Percentiles rank a stretch among this genome's conserved stretches.
Conservation (phyloP, 495 filamentous ascomycete genomes). For the Aspergillus conjunctus region DNA sequence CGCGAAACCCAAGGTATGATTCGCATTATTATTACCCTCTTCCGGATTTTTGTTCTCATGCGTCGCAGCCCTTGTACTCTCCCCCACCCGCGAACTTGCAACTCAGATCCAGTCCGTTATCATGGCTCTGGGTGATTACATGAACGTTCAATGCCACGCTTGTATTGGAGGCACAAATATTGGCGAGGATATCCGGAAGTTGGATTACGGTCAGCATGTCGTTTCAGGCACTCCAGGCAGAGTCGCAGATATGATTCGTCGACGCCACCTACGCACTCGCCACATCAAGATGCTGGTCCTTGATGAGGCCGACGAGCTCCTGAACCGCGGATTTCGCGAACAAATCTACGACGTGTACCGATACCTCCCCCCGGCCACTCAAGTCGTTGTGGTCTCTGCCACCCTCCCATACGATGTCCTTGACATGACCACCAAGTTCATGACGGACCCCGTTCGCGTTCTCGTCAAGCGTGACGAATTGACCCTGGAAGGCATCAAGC, state of each 20-base stretch:
- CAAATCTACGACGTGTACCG: slow-evolving; percentile 99
- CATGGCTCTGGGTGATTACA: slow-evolving; percentile 96
- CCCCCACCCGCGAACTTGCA: slow-evolving; percentile 94
- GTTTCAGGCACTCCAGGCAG: slow-evolving; percentile 95
- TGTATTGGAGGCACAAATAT: slow-evolving; percentile 99
- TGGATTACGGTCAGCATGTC: slow-evolving; percentile 95
- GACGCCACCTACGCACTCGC: slow-evolving; percentile 87
- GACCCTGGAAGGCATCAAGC: slow-evolving; percentile 96
- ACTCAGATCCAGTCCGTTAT: slow-evolving; percentile 98
- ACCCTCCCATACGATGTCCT: slow-evolving; percentile 97
- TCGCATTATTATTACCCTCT: too few relatives aligned
- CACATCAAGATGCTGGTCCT: slow-evolving; percentile 99
- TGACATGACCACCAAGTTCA: slow-evolving; percentile 99
- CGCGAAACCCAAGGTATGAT: slow-evolving; percentile 75
- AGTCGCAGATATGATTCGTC: slow-evolving; percentile 98
- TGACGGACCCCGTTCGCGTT: slow-evolving; percentile 98
- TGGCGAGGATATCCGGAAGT: slow-evolving; percentile 94
- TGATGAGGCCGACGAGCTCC: slow-evolving; percentile 92
- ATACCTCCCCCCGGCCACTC: slow-evolving; percentile 91
- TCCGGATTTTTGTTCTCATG: slow-evolving; percentile 16
- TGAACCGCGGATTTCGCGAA: slow-evolving; percentile 94
- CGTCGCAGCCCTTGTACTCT: slow-evolving; percentile 81
- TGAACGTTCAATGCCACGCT: slow-evolving; percentile 99
- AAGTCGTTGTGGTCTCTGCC: slow-evolving; percentile 96
- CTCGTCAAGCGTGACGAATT: slow-evolving; percentile 99